Base-by-base conservation (phyloP, 495 filamentous ascomycete genomes). In the Oleoguttula mirabilis region DNA sequence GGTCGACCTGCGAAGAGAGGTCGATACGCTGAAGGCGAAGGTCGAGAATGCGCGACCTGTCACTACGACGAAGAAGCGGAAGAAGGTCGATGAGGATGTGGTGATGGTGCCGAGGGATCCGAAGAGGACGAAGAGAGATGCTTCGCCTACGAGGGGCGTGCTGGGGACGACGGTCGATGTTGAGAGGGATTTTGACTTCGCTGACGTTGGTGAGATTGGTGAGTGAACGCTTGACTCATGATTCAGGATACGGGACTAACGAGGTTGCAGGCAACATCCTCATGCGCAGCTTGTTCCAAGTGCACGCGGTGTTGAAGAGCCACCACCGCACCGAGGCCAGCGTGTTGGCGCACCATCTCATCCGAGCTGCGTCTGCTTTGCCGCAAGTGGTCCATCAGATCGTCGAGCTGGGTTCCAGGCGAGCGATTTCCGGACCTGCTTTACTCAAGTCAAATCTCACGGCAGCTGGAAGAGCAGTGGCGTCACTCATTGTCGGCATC, bases 31-130 rank as follows among this genome's bases (percentile, higher is more conserved):
- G 27, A 48, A 45, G 40, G 33, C 30, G 0, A 37, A 23, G 10
- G 23, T 31, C 10, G 48, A 41, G 36, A 20, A 8, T n/a, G 38
- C 11, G 10, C 25, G 38, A 17, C 5, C 24, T 10, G 36, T 5
- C 15, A 28, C 21, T 38, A 22, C 45, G 2, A 10, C 21, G 4
- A 48, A 41, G 31, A 53, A 53, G 45, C 33, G 45, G 4, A 53
- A 48, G 40, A 48, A 43, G 30, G 32, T 31, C n/a, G 40, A 53
- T 31, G 40, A 44, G 24, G 45, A 53, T 41, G 39, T 44, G 8
- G 23, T 51, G 8, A 32, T 23, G 5, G 48, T 51, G 4, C 39
- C 45, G 10, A 10, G 45, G 2, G 17, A 12, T 14, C 39, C 50
- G 10, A 53, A 53, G 30, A 39, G 24, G 28, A 31, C 36, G 35